Base-by-base conservation (phyloP, 2,329 filamentous ascomycete genomes). In the Ceratocystis eucalypticola region DNA sequence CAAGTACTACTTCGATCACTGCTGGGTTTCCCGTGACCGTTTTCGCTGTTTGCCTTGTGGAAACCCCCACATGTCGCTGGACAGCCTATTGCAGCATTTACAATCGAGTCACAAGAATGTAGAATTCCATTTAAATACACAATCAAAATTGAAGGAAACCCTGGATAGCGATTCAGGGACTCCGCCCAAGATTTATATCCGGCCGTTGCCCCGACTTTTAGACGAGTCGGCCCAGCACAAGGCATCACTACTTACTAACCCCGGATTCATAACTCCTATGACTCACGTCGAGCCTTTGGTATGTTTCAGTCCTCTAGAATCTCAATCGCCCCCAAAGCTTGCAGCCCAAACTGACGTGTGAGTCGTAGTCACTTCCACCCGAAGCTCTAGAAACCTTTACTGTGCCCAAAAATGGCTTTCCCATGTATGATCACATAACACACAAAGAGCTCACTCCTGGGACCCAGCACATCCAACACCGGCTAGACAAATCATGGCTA, bases 381-480 rank as follows among this genome's bases (percentile, higher is more conserved):
- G 28, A 67, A 59, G 63, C 64, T 20, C 37, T 67, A 57, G 66
- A 76, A 75, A 69, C 71, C 79, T 28, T 65, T 78, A 28, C 78
- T 84, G 44, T 82, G 82, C 6, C 72, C 77, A 3, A 81, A 77
- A 7, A 78, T 77, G 30, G 64, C 50, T 28, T 65, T 48, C 80
- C 78, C 5, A 76, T 85, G n/a, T 85, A 79, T 68, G 81, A 85
- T 70, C 78, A 81, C 1, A 76, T 84, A 10, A 84, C 80, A 74
- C 84, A 83, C 71, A 77, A 78, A 7, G 74, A 74, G 6, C 75
- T 85, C 25, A 75, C 77, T 41, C 76, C 81, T 1, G 81, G 80
- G 2, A 76, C 79, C 1, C 74, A 77, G 28, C 74, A 84, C 28
- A 73, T 74, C 25, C 68, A 68, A 57, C 78, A 79, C 1, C 75